phyloP scores from a whole-genome alignment of 495 filamentous ascomycete species.

The Trichocladium antarcticum region DNA sequence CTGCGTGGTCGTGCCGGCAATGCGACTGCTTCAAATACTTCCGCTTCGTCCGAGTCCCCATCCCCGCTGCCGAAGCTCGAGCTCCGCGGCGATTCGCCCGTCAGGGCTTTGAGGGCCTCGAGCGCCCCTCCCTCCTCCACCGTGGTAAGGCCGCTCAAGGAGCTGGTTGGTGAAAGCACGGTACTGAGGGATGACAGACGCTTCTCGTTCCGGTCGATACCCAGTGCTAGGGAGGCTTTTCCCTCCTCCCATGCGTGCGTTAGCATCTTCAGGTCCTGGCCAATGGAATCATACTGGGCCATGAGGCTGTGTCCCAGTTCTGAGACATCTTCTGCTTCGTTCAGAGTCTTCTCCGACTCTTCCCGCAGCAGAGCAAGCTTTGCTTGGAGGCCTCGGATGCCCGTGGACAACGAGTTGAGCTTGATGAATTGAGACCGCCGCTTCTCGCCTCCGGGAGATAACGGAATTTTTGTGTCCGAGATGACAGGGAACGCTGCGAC shows the following conservation, averaged over 20 bases:
- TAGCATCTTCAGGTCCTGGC: constrained; percentile 68
- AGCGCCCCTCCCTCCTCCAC: constrained; percentile 61
- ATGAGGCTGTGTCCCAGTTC: constrained; percentile 67
- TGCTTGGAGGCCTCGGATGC: constrained; percentile 83
- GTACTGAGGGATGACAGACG: constrained; percentile 58
- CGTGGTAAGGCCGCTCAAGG: constrained; percentile 72
- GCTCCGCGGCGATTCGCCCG: constrained; percentile 46
- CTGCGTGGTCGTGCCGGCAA: constrained; percentile 59
- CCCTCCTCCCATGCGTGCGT: constrained; percentile 89
- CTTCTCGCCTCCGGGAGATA: constrained; percentile 65
- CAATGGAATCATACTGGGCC: constrained; percentile 88
- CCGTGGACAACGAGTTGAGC: constrained; percentile 75
- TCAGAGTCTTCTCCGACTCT: constrained; percentile 67
- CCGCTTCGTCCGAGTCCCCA: constrained; percentile 47
- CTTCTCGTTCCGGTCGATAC: constrained; percentile 61
- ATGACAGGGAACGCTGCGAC: constrained; percentile 30
- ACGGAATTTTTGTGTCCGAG: constrained; percentile 51
- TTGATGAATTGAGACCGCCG: constrained; percentile 76
- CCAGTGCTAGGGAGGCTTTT: constrained; percentile 59
- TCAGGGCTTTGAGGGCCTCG: constrained; percentile 66
- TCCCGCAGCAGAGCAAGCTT: constrained; percentile 90
- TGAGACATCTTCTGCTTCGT: constrained; percentile 59
- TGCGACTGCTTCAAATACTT: constrained; percentile 85
- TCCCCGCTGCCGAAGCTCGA: constrained; percentile 21
- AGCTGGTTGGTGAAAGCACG: constrained; percentile 63